Conservation (phyloP, 78 protist genomes). For the Dictyostelium citrinum region DNA sequence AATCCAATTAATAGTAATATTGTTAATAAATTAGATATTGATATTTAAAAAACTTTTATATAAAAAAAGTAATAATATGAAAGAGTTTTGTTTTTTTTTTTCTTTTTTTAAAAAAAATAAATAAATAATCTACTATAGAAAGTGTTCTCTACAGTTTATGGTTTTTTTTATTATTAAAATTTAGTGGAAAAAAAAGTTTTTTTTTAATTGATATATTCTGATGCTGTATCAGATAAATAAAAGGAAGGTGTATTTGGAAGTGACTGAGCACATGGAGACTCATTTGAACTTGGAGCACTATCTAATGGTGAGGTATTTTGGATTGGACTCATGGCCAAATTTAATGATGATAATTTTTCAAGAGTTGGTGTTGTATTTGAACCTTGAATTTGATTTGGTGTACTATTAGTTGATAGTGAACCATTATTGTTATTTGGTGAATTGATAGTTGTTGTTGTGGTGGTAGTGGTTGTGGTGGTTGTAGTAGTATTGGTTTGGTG, state of each 20-base stretch:
- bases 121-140: neutral
- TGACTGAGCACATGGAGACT: neutral
- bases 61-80: no score
- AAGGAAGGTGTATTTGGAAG: constrained; percentile 27
- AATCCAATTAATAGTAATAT: neutral
- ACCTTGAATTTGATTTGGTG: neutral
- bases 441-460: neutral
- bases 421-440: neutral
- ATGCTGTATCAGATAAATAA: constrained; percentile 6
- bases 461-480: neutral
- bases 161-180: neutral
- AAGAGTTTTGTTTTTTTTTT: neutral
- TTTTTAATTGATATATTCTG: neutral
- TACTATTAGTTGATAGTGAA: neutral
- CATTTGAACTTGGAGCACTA: neutral
- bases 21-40: neutral
- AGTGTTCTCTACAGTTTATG: neutral
- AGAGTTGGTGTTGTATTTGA: neutral
- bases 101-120: neutral
- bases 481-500: neutral
- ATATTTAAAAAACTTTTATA: no score
- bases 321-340: neutral
- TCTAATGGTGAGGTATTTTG: neutral
- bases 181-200: neutral
- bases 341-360: neutral